phyloP scores from a whole-genome alignment of 1,284 basidiomycete genomes.

The Heterobasidion parviporum region DNA sequence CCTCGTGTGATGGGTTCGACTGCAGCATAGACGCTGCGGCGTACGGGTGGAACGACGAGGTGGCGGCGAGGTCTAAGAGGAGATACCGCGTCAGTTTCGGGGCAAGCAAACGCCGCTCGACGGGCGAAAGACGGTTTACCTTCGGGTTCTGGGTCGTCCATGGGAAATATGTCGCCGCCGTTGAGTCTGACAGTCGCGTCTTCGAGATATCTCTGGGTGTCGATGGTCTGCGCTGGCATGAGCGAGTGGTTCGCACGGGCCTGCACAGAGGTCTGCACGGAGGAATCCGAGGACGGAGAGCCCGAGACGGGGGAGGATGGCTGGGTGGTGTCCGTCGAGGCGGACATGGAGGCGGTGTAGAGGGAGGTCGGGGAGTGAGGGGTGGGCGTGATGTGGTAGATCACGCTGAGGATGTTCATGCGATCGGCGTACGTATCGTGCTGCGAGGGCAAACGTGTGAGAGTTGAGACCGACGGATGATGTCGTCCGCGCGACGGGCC shows the following conservation, averaged over 20 bases:
- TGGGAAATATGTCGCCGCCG: slow-evolving; percentile 4
- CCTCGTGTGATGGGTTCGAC: background rate
- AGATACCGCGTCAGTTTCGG: background rate
- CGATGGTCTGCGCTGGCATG: slow-evolving; percentile 21
- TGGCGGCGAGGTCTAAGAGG: background rate
- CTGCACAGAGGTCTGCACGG: slow-evolving; percentile 32
- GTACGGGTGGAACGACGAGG: background rate
- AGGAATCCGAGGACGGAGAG: slow-evolving; percentile 45
- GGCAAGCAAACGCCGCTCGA: background rate
- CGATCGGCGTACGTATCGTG: slow-evolving; percentile 84
- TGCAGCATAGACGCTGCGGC: background rate
- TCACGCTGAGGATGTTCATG: slow-evolving; percentile 81
- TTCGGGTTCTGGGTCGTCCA: background rate
- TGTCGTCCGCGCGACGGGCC: slow-evolving; percentile 1
- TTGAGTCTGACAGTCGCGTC: slow-evolving; percentile 17
- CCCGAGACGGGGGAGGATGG: slow-evolving; percentile 41
- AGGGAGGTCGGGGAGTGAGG: slow-evolving; percentile 51
- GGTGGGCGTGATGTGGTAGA: slow-evolving; percentile 73
- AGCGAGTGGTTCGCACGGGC: slow-evolving; percentile 26
- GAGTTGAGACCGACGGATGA: background rate
- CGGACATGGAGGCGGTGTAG: slow-evolving; percentile 37
- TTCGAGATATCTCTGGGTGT: slow-evolving; percentile 17
- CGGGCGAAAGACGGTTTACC: background rate
- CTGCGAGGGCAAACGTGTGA: slow-evolving; percentile 25
- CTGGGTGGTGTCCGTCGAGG: slow-evolving; percentile 44